Conservation (phyloP, 2,329 filamentous ascomycete genomes). For the Aspergillus brunneoviolaceus region DNA sequence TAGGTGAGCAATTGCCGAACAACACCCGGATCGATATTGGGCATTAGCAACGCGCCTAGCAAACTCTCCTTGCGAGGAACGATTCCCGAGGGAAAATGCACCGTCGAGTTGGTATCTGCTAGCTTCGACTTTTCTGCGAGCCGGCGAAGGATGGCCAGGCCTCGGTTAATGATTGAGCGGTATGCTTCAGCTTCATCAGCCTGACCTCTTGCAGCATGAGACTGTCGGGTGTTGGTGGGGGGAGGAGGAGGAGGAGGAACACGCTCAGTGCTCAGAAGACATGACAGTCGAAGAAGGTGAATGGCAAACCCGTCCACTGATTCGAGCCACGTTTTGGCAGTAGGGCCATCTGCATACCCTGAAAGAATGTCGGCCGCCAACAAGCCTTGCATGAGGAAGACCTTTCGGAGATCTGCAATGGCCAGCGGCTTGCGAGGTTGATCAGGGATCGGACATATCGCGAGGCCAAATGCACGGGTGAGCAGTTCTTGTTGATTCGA, state of each 20-base stretch:
- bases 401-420: constrained; percentile 78
- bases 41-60: constrained; percentile 66
- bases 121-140: constrained; percentile 65
- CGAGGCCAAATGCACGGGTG: constrained; percentile 81
- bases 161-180: constrained; percentile 62
- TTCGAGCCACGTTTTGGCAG: constrained; percentile 78
- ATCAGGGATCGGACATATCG: constrained; percentile 81
- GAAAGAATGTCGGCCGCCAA: constrained; percentile 86
- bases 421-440: constrained; percentile 61
- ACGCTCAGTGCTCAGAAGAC: constrained; percentile 66
- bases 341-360: constrained; percentile 68
- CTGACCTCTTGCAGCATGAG: constrained; percentile 33
- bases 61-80: constrained; percentile 67
- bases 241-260: constrained; percentile 38
- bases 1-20: constrained; percentile 68
- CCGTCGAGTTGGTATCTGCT: constrained; percentile 53
- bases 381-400: constrained; percentile 87
- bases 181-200: constrained; percentile 47
- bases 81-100: constrained; percentile 58
- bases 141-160: constrained; percentile 65
- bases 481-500: constrained; percentile 74
- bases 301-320: constrained; percentile 81
- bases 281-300: constrained; percentile 73
- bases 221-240: constrained; percentile 35
- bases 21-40: constrained; percentile 62